A percentile compares a stretch with the other conserved stretches of the same genome.
Conservation (phyloP, 768 basidiomycete genomes). For the Boletus bicolor region DNA sequence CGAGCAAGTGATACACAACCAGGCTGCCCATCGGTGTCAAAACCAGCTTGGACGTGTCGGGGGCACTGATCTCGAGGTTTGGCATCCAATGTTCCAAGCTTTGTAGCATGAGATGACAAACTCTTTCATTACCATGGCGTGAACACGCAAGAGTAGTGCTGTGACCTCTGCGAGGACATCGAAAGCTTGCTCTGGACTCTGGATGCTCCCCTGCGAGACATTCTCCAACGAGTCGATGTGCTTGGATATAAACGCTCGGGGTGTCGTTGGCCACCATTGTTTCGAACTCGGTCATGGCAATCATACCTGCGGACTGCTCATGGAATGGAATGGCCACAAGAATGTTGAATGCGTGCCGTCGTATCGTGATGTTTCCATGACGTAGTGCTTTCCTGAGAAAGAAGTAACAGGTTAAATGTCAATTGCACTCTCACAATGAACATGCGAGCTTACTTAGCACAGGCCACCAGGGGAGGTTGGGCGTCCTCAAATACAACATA, state of each 20-base stretch:
- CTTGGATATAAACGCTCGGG: conserved; percentile 74
- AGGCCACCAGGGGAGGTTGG: conserved; percentile 46
- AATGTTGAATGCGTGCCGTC: conserved; percentile 75
- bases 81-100: conserved; percentile 83
- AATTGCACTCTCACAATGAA: neutral
- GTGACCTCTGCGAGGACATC: conserved; percentile 69
- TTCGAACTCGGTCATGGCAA: conserved; percentile 71
- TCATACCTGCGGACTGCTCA: conserved; percentile 60
- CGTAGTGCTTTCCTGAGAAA: conserved; percentile 65
- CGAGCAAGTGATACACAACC: conserved; percentile 78
- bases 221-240: conserved; percentile 73
- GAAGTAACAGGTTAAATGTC: conserved; percentile 4
- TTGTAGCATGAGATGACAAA: conserved; percentile 65
- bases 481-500: conserved; percentile 65
- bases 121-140: conserved; percentile 45
- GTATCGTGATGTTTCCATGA: conserved; percentile 61
- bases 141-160: conserved; percentile 65
- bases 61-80: conserved; percentile 55
- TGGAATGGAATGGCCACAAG: conserved; percentile 64
- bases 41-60: conserved; percentile 36
- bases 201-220: conserved; percentile 78
- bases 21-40: conserved; percentile 49
- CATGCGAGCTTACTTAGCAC: conserved; percentile 58
- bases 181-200: conserved; percentile 54
- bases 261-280: conserved; percentile 68